phyloP scores from a whole-genome alignment of 768 basidiomycete genomes.

The Lactarius psammicola region DNA sequence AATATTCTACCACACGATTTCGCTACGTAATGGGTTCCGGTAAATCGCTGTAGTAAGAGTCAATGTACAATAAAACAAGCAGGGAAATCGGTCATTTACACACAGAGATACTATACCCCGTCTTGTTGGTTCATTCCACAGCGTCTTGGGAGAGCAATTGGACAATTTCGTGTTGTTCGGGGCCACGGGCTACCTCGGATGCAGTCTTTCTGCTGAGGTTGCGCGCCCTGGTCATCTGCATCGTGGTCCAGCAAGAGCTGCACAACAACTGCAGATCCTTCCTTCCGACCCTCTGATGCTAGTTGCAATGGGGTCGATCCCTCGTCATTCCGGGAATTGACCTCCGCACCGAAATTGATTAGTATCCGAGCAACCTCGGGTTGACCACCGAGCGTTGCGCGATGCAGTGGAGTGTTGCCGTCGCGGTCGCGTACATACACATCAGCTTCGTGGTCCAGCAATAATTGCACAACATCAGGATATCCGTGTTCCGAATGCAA shows the following conservation, averaged over 20 bases:
- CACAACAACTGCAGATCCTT: not conserved
- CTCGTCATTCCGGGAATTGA: not conserved
- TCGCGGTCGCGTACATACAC: not conserved
- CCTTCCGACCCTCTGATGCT: not conserved
- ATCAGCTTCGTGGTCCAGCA: not conserved
- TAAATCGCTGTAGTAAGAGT: not conserved
- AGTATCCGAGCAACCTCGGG: not conserved
- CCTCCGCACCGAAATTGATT: not conserved
- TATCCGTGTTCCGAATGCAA: fast-evolving
- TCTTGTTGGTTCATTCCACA: too few relatives aligned
- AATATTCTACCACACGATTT: not conserved
- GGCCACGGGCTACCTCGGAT: not conserved
- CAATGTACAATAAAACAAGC: not conserved
- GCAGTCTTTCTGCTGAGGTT: not conserved
- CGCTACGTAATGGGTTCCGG: not conserved
- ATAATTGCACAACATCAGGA: not conserved
- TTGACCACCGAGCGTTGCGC: not conserved
- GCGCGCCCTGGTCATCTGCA: not conserved
- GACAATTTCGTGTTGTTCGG: not conserved
- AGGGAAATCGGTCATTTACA: not conserved
- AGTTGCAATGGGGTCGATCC: not conserved
- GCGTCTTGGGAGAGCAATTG: not conserved
- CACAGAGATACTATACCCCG: too few relatives aligned
- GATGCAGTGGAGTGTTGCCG: not conserved
- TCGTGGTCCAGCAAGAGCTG: not conserved